Conservation (phyloP, 140 eudicot genomes). For the Oenanthe javanica region DNA sequence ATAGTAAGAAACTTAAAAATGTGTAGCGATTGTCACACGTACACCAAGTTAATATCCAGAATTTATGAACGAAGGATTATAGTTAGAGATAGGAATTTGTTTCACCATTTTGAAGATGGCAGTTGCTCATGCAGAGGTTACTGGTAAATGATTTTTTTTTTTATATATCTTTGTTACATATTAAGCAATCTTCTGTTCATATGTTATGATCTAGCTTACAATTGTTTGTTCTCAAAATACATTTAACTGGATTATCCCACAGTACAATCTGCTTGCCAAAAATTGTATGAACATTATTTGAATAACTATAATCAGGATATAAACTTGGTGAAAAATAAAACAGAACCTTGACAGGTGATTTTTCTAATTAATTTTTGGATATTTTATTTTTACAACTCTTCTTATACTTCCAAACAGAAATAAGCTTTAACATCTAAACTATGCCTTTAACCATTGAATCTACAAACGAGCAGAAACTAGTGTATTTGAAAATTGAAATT, state of each 20-base stretch:
- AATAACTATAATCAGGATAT: neutral
- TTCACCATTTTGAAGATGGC: slow-evolving; percentile 83
- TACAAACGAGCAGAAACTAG: neutral
- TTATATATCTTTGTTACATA: neutral
- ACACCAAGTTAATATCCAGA: slow-evolving; percentile 63
- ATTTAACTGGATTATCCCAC: neutral
- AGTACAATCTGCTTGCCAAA: neutral
- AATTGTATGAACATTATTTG: neutral
- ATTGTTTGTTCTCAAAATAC: neutral
- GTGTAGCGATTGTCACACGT: slow-evolving; percentile 86
- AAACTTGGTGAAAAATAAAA: neutral
- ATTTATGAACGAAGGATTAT: slow-evolving; percentile 51
- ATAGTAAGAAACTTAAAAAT: slow-evolving; percentile 81
- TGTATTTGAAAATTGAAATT: neutral
- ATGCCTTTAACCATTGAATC: neutral
- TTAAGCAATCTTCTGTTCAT: neutral
- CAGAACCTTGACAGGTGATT: neutral
- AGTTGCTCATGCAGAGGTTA: slow-evolving; percentile 75
- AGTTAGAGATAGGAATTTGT: slow-evolving; percentile 72
- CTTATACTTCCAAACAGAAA: neutral
- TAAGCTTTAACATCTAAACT: neutral
- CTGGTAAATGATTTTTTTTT: slow-evolving; percentile 30
- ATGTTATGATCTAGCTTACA: neutral
- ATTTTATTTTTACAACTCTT: neutral
- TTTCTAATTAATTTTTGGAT: neutral